Percentiles rank a stretch among this genome's conserved stretches.
phyloP scores from a whole-genome alignment of 768 basidiomycete genomes.

The Phlegmacium glaucopus region DNA sequence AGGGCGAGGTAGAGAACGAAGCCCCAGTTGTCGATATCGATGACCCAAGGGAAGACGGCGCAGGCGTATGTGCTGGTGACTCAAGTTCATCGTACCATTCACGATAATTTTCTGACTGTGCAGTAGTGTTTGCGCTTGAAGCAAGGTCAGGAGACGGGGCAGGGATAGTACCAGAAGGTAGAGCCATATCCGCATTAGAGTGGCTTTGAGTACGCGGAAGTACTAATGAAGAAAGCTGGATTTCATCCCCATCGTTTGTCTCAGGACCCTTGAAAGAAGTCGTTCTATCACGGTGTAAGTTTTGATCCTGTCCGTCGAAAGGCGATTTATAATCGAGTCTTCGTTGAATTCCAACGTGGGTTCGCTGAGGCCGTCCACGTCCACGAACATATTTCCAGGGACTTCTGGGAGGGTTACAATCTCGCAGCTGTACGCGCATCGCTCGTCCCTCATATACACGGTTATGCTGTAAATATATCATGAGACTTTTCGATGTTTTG shows the following conservation, averaged over 20 bases:
- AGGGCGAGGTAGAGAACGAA: constrained; percentile 16
- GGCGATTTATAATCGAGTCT: constrained; percentile 17
- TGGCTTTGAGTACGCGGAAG: no score
- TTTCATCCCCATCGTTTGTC: background rate
- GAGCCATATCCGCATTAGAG: background rate
- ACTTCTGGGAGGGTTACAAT: constrained; percentile 56
- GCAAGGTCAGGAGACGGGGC: constrained; percentile 4
- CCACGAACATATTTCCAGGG: constrained; percentile 44
- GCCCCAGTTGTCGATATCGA: constrained; percentile 24
- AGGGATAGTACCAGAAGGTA: background rate
- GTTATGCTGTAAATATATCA: constrained; percentile 55
- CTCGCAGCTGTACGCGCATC: constrained; percentile 74
- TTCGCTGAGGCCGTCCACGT: constrained; percentile 36
- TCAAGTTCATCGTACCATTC: constrained; percentile 44
- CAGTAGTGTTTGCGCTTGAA: constrained; percentile 3
- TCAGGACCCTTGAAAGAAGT: background rate
- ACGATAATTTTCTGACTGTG: constrained; percentile 32
- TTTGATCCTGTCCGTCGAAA: constrained; percentile 7
- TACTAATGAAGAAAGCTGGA: background rate
- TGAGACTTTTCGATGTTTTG: constrained; percentile 1
- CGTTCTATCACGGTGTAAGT: background rate
- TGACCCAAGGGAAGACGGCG: constrained; percentile 29
- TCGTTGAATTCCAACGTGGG: constrained; percentile 23
- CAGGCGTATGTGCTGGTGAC: constrained; percentile 33
- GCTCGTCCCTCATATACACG: constrained; percentile 63